Evolutionary conservation across 371 early-diverging fungal species (phyloP).

Genomic region (Cokeromyces recurvatus): DNA sequence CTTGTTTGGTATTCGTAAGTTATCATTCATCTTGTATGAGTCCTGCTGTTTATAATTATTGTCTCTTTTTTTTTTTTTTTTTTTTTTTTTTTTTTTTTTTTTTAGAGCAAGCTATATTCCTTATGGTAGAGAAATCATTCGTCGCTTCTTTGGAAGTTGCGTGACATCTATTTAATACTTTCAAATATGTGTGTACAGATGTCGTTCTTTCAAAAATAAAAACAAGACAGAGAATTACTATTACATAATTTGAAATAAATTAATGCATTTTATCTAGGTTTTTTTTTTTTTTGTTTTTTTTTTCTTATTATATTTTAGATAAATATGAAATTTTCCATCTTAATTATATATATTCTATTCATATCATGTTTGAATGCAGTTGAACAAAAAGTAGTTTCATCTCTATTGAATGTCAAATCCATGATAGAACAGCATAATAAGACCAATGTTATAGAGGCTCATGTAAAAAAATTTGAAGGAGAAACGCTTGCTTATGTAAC

Average conservation of each 20-base stretch:
- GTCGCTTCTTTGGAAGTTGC: constrained; percentile 43
- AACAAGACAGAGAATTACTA: too few species aligned
- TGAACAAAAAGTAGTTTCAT: neutral
- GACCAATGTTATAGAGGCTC: constrained; percentile 17
- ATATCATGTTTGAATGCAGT: too few species aligned
- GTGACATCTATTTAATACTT: constrained; percentile 39
- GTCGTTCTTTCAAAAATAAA: too few species aligned
- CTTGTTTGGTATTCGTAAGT: constrained; percentile 81
- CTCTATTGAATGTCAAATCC: constrained; percentile 3
- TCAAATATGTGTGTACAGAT: neutral
- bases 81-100: too few species aligned
- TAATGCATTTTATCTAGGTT: too few species aligned
- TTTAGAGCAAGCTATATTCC: constrained; percentile 56
- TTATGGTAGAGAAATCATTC: constrained; percentile 48
- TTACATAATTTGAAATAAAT: too few species aligned
- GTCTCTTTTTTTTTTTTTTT: too few species aligned
- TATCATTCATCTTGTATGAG: neutral
- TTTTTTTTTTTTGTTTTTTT: too few species aligned
- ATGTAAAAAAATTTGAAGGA: constrained; percentile 33
- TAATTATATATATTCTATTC: too few species aligned
- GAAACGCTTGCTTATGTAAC: constrained; percentile 60
- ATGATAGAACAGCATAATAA: constrained; percentile 14
- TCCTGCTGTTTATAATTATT: constrained; percentile 13
- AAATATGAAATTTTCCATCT: too few species aligned
- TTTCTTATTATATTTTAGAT: too few species aligned